These are phyloP conservation scores for Mycena olivaceomarginata DNA, from an alignment of 768 basidiomycete genomes.

Conservation along the genomic window DNA sequence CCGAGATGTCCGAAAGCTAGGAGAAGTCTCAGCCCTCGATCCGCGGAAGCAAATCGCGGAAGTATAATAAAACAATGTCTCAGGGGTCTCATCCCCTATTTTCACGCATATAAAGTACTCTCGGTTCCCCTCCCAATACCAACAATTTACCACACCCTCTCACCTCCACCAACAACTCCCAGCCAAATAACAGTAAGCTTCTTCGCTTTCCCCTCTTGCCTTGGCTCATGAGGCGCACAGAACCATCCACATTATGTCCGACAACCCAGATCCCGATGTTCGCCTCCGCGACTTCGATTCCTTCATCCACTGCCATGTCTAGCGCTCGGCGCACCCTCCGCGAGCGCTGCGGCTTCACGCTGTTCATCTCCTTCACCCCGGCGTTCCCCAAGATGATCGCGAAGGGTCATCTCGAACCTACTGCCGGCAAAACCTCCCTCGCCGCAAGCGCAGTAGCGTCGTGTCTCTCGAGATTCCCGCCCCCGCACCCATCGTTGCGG, in stretches of 20 bases:
- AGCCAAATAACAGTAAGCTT: not conserved
- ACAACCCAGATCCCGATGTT: not conserved
- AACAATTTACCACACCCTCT: not conserved
- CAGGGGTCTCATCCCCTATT: not conserved
- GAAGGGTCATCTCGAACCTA: not conserved
- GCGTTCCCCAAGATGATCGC: not conserved
- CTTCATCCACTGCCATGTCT: not conserved
- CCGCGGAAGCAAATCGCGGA: not conserved
- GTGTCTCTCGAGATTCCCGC: conserved; percentile 12
- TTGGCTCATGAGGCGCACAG: not conserved
- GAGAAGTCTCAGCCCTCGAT: not conserved
- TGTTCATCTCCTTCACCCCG: not conserved
- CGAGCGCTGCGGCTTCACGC: not conserved
- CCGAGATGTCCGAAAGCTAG: not conserved
- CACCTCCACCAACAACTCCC: not conserved
- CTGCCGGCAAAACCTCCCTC: conserved; percentile 3
- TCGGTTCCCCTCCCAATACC: not conserved
- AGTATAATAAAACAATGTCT: not conserved
- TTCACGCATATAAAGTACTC: not conserved
- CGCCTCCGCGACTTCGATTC: not conserved
- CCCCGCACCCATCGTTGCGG: not conserved
- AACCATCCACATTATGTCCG: not conserved
- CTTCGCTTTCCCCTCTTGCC: not conserved
- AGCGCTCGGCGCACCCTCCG: not conserved
- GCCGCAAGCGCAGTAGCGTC: conserved; percentile 33